Evolutionary conservation across 306 rosid species (phyloP).

Genomic region (Trifolium fragiferum): DNA sequence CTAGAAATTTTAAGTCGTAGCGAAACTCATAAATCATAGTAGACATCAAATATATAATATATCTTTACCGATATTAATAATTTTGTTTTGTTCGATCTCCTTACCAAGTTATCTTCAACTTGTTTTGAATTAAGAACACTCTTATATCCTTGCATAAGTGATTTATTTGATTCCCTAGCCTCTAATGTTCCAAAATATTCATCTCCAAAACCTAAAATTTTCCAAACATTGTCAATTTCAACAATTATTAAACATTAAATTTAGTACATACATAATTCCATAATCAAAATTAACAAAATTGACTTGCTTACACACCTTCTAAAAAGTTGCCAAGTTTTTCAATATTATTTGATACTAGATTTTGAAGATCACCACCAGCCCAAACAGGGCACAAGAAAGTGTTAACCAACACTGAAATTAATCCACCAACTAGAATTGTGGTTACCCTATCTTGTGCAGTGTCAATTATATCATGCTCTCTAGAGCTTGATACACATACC

Average conservation of each 20-base stretch:
- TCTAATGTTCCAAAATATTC: conserved; percentile 43
- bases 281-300: conserved; percentile 12
- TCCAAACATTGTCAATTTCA: conserved; percentile 15
- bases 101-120: conserved; percentile 53
- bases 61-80: too few relatives aligned
- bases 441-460: conserved; percentile 48
- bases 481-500: conserved; percentile 54
- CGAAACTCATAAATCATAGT: not conserved
- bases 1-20: not conserved
- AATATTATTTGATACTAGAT: conserved; percentile 43
- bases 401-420: conserved; percentile 37
- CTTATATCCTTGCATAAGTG: conserved; percentile 49
- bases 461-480: conserved; percentile 39
- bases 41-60: not conserved
- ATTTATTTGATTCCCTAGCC: conserved; percentile 19
- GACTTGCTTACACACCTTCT: conserved; percentile 40
- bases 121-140: conserved; percentile 58
- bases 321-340: conserved; percentile 50
- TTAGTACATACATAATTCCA: not conserved
- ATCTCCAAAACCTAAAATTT: conserved; percentile 48
- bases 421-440: conserved; percentile 51
- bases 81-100: conserved; percentile 17
- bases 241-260: not conserved
- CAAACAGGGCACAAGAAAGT: conserved; percentile 55
- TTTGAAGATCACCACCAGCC: conserved; percentile 64